phyloP scores from a whole-genome alignment of 768 basidiomycete genomes.

The Boletellus ananas region DNA sequence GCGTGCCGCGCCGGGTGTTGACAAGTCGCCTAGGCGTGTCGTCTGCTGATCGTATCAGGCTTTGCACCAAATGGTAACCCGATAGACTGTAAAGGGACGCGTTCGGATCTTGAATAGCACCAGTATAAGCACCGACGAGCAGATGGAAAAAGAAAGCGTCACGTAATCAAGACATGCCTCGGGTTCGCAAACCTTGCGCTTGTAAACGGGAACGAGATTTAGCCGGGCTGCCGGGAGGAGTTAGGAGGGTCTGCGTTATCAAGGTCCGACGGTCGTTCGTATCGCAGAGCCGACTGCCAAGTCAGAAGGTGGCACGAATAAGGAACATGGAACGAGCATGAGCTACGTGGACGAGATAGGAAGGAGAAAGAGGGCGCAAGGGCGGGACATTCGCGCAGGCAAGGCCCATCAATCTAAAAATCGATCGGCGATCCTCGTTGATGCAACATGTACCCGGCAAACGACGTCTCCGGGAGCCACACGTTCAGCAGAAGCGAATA shows the following conservation, averaged over 20 bases:
- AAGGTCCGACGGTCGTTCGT: slow-evolving; percentile 4
- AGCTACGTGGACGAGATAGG: slow-evolving; percentile 4
- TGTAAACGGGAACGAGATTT: slow-evolving; percentile 5
- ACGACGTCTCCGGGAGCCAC: background rate
- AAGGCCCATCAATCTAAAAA: background rate
- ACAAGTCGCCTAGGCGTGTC: no score
- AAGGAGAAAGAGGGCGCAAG: background rate
- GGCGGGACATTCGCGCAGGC: background rate
- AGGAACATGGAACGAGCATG: background rate
- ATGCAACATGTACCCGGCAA: slow-evolving; percentile 8
- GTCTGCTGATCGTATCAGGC: no score
- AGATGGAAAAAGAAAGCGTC: background rate
- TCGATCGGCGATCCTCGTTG: slow-evolving; percentile 17
- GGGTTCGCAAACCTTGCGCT: background rate
- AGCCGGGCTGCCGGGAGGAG: slow-evolving; percentile 10
- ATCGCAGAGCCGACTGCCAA: slow-evolving; percentile 6
- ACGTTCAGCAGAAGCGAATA: background rate
- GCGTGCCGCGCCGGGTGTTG: no score
- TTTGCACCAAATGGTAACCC: no score
- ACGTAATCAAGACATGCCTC: background rate
- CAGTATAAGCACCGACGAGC: no score
- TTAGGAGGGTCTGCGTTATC: slow-evolving; percentile 1
- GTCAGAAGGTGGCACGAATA: background rate
- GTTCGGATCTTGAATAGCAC: no score
- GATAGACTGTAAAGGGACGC: no score